A percentile compares a stretch with the other conserved stretches of the same genome.
These are phyloP conservation scores for Parascedosporium putredinis DNA, from an alignment of 2,329 filamentous ascomycete genomes.

Conservation along the genomic window DNA sequence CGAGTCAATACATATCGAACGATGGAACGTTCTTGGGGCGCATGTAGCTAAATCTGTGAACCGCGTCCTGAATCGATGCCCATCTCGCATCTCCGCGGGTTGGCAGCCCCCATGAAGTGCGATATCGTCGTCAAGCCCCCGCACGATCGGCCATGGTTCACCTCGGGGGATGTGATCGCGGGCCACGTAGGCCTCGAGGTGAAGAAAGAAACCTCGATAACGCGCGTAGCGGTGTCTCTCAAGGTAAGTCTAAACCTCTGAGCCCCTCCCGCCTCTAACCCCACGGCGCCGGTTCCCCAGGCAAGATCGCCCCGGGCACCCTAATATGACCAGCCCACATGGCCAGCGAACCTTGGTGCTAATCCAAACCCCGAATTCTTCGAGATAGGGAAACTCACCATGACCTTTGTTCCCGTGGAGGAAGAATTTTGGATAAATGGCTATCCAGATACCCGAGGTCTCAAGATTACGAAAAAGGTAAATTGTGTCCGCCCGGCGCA, in stretches of 20 bases:
- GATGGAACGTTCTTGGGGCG: not conserved
- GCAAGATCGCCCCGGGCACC: too few species aligned
- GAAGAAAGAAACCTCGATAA: not conserved
- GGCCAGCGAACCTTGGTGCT: too few species aligned
- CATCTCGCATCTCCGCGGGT: slow-evolving; percentile 1
- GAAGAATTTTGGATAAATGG: not conserved
- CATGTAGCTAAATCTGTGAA: not conserved
- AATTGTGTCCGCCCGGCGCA: not conserved
- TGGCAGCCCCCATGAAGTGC: slow-evolving; percentile 2
- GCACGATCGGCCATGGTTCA: slow-evolving; percentile 1
- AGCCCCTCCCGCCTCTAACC: too few species aligned
- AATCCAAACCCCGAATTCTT: too few species aligned
- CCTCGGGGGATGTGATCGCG: not conserved
- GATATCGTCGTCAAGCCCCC: slow-evolving; percentile 1
- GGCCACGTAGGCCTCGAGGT: not conserved
- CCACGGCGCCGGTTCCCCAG: too few species aligned
- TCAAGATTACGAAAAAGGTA: slow-evolving; percentile 2
- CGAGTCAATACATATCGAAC: not conserved
- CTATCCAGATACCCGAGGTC: not conserved
- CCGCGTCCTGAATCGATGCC: not conserved
- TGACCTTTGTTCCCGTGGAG: not conserved
- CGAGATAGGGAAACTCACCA: not conserved
- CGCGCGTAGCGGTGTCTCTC: not conserved
- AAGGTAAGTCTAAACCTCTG: not conserved
- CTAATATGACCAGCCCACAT: too few species aligned